Base-by-base conservation (phyloP, 305 asterid genomes). In the Solanum hybrid region DNA sequence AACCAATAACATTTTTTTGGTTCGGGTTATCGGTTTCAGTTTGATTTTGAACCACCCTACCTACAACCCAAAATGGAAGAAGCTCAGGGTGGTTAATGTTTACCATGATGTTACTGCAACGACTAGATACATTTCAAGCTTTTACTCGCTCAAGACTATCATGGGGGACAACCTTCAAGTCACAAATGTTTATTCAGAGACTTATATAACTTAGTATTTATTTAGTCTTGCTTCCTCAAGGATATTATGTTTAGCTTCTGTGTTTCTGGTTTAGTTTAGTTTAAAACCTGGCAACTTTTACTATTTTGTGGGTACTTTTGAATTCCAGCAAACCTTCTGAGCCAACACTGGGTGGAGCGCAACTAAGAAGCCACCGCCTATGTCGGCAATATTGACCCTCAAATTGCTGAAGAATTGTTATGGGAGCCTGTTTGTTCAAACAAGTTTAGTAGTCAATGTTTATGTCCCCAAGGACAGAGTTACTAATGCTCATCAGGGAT, bases 401-500 rank as follows among this genome's bases (percentile, higher is more conserved):
- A 93, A 98, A 96, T 95, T 24, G 86, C 97, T 79, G 98, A 97
- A 92, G 99, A 96, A 93, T 92, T 96, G 88, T 91, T 97, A 9
- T 96, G 98, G 98, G 99, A 97, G 92, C 90, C 3, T 97, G 90
- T 95, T 97, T 91, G 98, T 97, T 90, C 98, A 97, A 93, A 98
- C 98, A 37, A 95, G 99, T 36, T 98, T 98, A 36, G 97, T 97
- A 89, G 98, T 97, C 81, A 97, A 95, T 91, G 99, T 97, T 77
- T 97, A 97, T 91, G 98, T 96, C 87, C 98, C 99, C 87, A 97
- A 97, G 92, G 99, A 97, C 90, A 94, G 97, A 94, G 98, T 97
- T 87, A 96, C 98, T 81, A 95, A 93, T 93, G 95, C 98, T 65
- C 98, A 96, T 94, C 98, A 97, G 92, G 98, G 98, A 34, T 96